Conservation (phyloP, 2,329 filamentous ascomycete genomes). For the Diaporthe australafricana region DNA sequence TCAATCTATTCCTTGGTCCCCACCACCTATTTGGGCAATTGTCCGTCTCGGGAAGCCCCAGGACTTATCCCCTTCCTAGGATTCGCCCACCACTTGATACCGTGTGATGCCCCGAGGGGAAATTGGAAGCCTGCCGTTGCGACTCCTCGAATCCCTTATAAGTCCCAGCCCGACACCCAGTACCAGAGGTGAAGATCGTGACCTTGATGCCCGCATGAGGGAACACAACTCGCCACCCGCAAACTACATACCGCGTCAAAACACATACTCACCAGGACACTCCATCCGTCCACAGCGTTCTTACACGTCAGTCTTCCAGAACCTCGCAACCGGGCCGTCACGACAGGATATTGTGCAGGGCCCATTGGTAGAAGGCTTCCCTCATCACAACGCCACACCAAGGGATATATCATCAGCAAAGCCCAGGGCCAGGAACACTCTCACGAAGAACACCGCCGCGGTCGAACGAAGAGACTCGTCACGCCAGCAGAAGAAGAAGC, state of each 20-base stretch:
- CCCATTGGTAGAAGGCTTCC: constrained; percentile 19
- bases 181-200: neutral
- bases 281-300: neutral
- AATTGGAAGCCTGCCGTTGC: constrained; percentile 14
- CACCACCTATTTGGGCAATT: constrained; percentile 13
- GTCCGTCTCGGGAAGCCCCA: constrained; percentile 18
- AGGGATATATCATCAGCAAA: constrained; percentile 3
- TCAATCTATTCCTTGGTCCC: constrained; percentile 7
- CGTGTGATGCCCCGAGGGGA: constrained; percentile 25
- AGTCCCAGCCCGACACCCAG: constrained; percentile 1
- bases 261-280: neutral
- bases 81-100: neutral
- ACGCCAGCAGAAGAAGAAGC: neutral
- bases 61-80: constrained; percentile 3
- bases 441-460: neutral
- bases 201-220: constrained; percentile 11
- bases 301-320: constrained; percentile 12
- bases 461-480: neutral
- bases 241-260: neutral
- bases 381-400: constrained; percentile 21
- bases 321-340: neutral
- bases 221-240: neutral
- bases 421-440: neutral
- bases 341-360: neutral
- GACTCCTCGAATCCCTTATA: constrained; percentile 16